Conservation (phyloP, 2,329 filamentous ascomycete species). For the Ceratocystis variospora region DNA sequence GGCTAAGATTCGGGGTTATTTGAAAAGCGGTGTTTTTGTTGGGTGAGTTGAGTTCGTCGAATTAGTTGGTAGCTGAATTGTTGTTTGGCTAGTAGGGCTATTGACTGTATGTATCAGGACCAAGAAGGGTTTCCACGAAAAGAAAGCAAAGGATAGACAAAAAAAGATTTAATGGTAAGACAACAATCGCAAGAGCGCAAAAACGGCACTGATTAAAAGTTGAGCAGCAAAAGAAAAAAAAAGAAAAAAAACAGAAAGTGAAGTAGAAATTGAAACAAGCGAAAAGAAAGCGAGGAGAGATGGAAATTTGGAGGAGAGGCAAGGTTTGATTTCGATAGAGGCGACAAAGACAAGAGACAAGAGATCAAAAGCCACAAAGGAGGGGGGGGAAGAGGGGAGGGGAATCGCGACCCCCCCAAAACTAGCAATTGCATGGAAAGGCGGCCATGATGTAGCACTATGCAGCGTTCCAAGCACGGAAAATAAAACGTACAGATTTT, state of each 20-base stretch:
- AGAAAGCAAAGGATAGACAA: neutral
- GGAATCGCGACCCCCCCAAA: neutral
- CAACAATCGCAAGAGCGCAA: neutral
- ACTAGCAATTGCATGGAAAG: neutral
- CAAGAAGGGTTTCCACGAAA: neutral
- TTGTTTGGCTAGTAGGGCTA: neutral
- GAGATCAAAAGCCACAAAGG: neutral
- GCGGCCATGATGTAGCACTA: neutral
- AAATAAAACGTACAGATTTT: conserved; percentile 4
- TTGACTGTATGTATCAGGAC: neutral
- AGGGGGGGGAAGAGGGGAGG: neutral
- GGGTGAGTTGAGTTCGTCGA: neutral
- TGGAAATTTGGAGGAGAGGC: neutral
- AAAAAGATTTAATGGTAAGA: neutral
- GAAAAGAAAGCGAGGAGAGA: neutral
- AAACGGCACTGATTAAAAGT: neutral
- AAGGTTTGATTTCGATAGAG: neutral
- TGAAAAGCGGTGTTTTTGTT: neutral
- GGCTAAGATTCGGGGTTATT: neutral
- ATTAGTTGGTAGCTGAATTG: neutral
- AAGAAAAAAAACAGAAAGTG: neutral
- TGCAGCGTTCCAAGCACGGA: neutral
- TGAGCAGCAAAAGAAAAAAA: neutral
- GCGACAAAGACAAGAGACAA: no score
- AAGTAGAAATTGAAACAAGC: neutral